These are phyloP conservation scores for Parietaria judaica DNA, from an alignment of 306 rosid species.

Conservation along the genomic window DNA sequence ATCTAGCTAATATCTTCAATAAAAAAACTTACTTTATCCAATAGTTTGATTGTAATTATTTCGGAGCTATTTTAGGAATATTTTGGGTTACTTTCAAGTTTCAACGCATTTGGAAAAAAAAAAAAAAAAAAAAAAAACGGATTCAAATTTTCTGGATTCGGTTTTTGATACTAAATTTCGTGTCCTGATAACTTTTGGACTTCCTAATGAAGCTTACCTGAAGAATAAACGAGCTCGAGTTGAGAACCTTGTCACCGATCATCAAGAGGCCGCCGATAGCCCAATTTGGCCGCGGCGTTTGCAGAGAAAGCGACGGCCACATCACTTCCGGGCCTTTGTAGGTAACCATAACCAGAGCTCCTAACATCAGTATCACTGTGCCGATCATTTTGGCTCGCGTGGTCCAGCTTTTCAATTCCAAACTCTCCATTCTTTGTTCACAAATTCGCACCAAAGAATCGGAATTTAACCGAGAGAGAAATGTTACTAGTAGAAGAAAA, in stretches of 20 bases:
- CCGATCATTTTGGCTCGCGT: conserved; percentile 42
- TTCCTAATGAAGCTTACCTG: not conserved
- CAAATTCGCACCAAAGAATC: not conserved
- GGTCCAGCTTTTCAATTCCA: conserved; percentile 23
- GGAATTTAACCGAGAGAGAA: too few relatives aligned
- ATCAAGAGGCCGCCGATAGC: not conserved
- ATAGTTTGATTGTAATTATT: too few relatives aligned
- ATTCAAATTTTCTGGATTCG: too few relatives aligned
- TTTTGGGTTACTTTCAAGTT: too few relatives aligned
- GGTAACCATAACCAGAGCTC: conserved; percentile 35
- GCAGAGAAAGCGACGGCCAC: conserved; percentile 13
- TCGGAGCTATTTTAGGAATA: too few relatives aligned
- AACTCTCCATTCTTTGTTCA: conserved; percentile 37
- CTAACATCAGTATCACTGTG: conserved; percentile 26
- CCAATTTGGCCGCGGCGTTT: not conserved
- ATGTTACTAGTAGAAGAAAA: too few relatives aligned
- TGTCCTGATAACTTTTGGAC: too few relatives aligned
- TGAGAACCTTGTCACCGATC: not conserved
- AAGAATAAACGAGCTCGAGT: not conserved
- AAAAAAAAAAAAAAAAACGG: too few relatives aligned
- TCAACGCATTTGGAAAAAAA: too few relatives aligned
- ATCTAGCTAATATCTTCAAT: too few relatives aligned
- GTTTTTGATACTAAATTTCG: too few relatives aligned
- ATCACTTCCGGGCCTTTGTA: conserved; percentile 32
- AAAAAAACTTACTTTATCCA: too few relatives aligned